These are phyloP conservation scores for Leptodermis oblonga DNA, from an alignment of 257 asterid genomes.

Conservation along the genomic window DNA sequence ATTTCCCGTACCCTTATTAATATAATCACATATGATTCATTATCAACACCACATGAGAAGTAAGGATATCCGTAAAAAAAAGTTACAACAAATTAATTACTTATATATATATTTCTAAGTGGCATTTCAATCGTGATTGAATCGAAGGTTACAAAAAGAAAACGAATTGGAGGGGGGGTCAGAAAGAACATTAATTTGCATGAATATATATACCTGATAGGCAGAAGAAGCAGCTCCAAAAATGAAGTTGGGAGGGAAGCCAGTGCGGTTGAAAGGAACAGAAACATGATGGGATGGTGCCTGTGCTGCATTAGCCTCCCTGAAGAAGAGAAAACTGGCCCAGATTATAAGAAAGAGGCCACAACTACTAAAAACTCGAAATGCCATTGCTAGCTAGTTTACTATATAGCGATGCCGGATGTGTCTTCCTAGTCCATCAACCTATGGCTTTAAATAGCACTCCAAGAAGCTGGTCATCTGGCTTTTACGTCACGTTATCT, in stretches of 20 bases:
- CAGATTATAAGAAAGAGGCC: not conserved
- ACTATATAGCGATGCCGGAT: not conserved
- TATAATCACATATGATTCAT: too few species aligned
- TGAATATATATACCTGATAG: constrained; percentile 18
- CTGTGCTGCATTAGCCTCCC: not conserved
- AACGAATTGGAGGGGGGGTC: too few species aligned
- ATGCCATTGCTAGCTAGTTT: not conserved
- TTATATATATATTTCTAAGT: too few species aligned
- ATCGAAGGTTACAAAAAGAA: too few species aligned
- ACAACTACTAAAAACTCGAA: not conserved
- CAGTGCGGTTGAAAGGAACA: constrained; percentile 14
- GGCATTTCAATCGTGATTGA: too few species aligned
- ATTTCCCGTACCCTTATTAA: too few species aligned
- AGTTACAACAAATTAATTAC: too few species aligned
- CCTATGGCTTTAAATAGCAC: constrained; percentile 1
- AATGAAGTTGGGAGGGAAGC: constrained; percentile 14
- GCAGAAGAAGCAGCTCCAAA: constrained; percentile 27
- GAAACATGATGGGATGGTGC: not conserved
- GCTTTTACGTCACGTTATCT: too few species aligned
- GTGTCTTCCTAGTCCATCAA: not conserved
- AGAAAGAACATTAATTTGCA: too few species aligned
- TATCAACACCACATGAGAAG: too few species aligned
- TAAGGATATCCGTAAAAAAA: too few species aligned
- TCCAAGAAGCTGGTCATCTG: too few species aligned
- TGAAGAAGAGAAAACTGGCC: not conserved